These are phyloP conservation scores for Plantago rigida DNA, from an alignment of 305 asterid genomes.

Conservation along the genomic window DNA sequence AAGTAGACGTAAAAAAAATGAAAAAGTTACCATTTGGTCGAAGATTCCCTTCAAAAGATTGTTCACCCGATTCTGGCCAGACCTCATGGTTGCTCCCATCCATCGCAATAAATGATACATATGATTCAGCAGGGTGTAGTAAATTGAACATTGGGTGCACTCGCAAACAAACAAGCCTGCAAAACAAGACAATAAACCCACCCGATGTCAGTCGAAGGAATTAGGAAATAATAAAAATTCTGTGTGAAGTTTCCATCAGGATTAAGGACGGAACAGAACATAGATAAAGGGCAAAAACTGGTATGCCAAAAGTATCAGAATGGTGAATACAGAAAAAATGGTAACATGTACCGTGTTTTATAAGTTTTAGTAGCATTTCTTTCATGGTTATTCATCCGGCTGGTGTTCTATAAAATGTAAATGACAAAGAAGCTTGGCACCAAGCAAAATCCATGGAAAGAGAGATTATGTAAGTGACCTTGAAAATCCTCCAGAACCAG, in stretches of 20 bases:
- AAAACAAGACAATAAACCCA: conserved; percentile 16
- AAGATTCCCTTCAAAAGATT: conserved; percentile 55
- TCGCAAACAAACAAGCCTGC: conserved; percentile 86
- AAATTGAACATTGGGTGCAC: conserved; percentile 73
- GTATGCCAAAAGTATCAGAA: neutral
- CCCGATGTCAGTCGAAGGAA: neutral
- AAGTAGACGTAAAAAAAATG: neutral
- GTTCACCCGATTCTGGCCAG: conserved; percentile 74
- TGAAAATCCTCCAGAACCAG: conserved; percentile 97
- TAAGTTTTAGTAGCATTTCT: neutral
- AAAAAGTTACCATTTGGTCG: conserved; percentile 57
- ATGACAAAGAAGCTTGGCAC: neutral
- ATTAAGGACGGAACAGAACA: neutral
- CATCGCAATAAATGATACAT: conserved; percentile 57
- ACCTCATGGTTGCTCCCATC: conserved; percentile 63
- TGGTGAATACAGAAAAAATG: neutral
- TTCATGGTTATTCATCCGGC: neutral
- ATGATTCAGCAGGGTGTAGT: conserved; percentile 75
- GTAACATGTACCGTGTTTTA: neutral
- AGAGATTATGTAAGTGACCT: conserved; percentile 39
- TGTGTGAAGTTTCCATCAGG: neutral
- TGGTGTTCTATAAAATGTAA: neutral
- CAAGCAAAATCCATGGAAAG: neutral
- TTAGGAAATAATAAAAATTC: neutral
- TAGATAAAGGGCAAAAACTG: neutral